phyloP scores from a whole-genome alignment of 495 filamentous ascomycete species.

The Penicillium robsamsonii region DNA sequence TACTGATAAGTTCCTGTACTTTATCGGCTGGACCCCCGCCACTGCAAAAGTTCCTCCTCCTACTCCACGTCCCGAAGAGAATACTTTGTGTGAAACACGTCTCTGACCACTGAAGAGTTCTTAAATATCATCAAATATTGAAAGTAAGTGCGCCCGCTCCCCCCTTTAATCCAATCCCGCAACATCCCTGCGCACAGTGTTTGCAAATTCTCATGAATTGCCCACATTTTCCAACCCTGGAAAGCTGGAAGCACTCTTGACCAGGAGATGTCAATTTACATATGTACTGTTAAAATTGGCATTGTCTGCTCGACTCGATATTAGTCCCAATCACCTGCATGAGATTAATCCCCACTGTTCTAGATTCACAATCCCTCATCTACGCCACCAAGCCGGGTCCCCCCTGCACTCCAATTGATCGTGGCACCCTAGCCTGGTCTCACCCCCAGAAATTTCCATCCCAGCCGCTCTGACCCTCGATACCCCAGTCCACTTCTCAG shows the following conservation, averaged over 20 bases:
- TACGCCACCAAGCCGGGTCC: conserved; percentile 26
- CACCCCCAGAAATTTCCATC: not conserved
- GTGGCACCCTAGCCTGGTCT: conserved; percentile 9
- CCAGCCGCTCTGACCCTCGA: not conserved
- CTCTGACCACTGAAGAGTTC: not conserved
- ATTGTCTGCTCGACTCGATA: not conserved
- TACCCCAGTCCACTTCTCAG: not conserved
- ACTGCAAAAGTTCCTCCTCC: conserved; percentile 9
- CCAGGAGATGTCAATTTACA: not conserved
- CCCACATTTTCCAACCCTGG: not conserved
- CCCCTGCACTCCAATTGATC: conserved; percentile 12
- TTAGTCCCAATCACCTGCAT: conserved; percentile 16
- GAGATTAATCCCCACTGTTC: conserved; percentile 27
- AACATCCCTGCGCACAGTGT: conserved; percentile 21
- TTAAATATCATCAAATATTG: not conserved
- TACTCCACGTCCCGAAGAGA: not conserved
- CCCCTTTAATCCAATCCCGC: conserved; percentile 2
- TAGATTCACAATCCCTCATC: conserved; percentile 25
- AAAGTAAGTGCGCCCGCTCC: conserved; percentile 1
- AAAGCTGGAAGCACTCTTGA: not conserved
- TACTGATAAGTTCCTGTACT: conserved; percentile 12
- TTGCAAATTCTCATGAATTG: conserved; percentile 20
- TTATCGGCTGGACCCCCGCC: conserved; percentile 11
- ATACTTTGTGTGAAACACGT: not conserved
- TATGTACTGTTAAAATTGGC: not conserved